A percentile compares a stretch with the other conserved stretches of the same genome.
Conservation (phyloP, 140 eudicot genomes). For the Erigeron philadelphicus region DNA sequence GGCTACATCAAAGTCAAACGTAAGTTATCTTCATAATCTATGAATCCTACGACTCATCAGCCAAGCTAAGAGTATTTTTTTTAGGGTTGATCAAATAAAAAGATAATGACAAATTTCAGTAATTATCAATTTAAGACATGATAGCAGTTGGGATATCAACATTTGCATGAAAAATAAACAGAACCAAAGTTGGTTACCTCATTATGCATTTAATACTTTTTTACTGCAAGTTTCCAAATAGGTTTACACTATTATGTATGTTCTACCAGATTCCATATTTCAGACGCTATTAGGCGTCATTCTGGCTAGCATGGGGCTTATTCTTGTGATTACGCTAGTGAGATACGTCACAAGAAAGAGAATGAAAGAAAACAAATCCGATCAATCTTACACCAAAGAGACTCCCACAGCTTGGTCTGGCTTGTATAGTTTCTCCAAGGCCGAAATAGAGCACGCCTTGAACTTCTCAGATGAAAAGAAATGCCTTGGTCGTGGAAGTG, state of each 20-base stretch:
- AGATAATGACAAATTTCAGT: no score
- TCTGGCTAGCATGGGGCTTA: constrained; percentile 41
- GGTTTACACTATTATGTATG: background rate
- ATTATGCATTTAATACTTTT: background rate
- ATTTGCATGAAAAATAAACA: no score
- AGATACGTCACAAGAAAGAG: constrained; percentile 49
- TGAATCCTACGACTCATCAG: no score
- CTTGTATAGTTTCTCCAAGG: constrained; percentile 59
- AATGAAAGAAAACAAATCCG: constrained; percentile 23
- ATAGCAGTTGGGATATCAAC: no score
- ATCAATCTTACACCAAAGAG: constrained; percentile 31
- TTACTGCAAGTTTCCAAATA: no score
- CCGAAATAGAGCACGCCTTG: constrained; percentile 61
- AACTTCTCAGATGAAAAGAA: constrained; percentile 45
- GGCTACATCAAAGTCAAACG: constrained; percentile 59
- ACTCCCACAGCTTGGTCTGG: constrained; percentile 45
- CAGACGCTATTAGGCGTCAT: constrained; percentile 45
- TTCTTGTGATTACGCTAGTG: constrained; percentile 43
- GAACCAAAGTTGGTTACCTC: background rate
- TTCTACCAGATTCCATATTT: constrained; percentile 42
- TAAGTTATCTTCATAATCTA: constrained; percentile 29
- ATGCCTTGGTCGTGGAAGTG: constrained; percentile 69
- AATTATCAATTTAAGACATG: no score
- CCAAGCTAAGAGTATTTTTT: no score
- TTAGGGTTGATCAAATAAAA: no score